Evolutionary conservation across 2,329 filamentous ascomycete species (phyloP).

Genomic region (Microsporum canis): DNA sequence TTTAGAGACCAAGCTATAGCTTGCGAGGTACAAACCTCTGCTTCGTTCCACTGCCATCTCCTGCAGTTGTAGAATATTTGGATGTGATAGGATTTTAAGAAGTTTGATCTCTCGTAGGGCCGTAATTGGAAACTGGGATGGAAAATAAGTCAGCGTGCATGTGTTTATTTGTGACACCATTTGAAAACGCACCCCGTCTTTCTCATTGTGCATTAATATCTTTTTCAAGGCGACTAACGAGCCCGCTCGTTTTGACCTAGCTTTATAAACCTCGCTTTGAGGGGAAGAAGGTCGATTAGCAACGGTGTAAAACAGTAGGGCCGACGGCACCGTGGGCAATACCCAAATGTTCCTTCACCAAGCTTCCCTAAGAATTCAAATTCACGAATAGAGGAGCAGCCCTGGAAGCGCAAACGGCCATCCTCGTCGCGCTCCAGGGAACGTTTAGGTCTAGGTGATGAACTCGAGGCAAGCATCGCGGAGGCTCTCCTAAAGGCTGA

Average conservation of each 20-base stretch:
- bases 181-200: slow-evolving; percentile 61
- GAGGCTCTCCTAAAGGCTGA: not conserved
- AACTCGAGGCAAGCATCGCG: slow-evolving; percentile 25
- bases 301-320: not conserved
- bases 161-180: not conserved
- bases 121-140: slow-evolving; percentile 79
- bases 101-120: slow-evolving; percentile 96
- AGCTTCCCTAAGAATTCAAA: slow-evolving; percentile 44
- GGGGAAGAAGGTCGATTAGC: not conserved
- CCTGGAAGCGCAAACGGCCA: slow-evolving; percentile 55
- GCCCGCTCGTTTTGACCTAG: slow-evolving; percentile 62
- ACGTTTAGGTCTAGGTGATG: slow-evolving; percentile 19
- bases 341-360: slow-evolving; percentile 93
- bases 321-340: slow-evolving; percentile 22
- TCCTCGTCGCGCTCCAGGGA: slow-evolving; percentile 37
- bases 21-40: slow-evolving; percentile 37
- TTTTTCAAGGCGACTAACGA: slow-evolving; percentile 84
- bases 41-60: slow-evolving; percentile 90
- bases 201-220: slow-evolving; percentile 99
- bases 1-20: not conserved
- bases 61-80: slow-evolving; percentile 73
- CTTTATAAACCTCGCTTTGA: slow-evolving; percentile 75
- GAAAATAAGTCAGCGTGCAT: not conserved
- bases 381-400: slow-evolving; percentile 54
- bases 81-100: slow-evolving; percentile 84